phyloP scores from a whole-genome alignment of 345 rosid species.

The Rhodomyrtus tomentosa region DNA sequence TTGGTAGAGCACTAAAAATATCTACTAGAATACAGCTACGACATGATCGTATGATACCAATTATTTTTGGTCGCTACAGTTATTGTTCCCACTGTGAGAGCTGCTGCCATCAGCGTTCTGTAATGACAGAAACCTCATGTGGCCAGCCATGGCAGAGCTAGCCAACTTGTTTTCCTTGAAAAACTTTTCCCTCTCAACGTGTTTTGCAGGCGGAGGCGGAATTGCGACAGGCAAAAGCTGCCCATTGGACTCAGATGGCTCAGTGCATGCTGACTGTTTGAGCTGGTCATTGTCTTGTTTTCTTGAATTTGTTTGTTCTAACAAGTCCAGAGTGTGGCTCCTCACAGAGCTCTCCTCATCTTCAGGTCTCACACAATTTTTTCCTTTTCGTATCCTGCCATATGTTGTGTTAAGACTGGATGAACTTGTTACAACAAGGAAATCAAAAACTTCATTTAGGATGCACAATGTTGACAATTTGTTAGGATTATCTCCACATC shows the following conservation, averaged over 20 bases:
- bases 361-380: conserved; percentile 75
- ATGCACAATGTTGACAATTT: neutral
- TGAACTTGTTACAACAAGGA: neutral
- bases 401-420: conserved; percentile 1
- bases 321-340: conserved; percentile 29
- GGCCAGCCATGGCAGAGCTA: conserved; percentile 42
- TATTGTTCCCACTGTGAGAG: conserved; percentile 66
- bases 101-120: conserved; percentile 80
- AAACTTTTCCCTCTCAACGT: conserved; percentile 78
- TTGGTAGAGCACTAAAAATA: neutral
- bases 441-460: neutral
- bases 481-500: neutral
- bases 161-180: conserved; percentile 76
- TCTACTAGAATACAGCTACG: neutral
- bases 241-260: conserved; percentile 22
- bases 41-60: neutral
- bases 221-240: conserved; percentile 41
- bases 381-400: conserved; percentile 74
- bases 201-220: conserved; percentile 97
- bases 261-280: conserved; percentile 47
- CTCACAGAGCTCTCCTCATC: conserved; percentile 38
- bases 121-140: conserved; percentile 66
- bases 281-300: conserved; percentile 72
- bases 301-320: conserved; percentile 34
- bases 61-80: conserved; percentile 47